phyloP scores from a whole-genome alignment of 1,139 yeast genomes.

The Suhomyces bribrorum region DNA sequence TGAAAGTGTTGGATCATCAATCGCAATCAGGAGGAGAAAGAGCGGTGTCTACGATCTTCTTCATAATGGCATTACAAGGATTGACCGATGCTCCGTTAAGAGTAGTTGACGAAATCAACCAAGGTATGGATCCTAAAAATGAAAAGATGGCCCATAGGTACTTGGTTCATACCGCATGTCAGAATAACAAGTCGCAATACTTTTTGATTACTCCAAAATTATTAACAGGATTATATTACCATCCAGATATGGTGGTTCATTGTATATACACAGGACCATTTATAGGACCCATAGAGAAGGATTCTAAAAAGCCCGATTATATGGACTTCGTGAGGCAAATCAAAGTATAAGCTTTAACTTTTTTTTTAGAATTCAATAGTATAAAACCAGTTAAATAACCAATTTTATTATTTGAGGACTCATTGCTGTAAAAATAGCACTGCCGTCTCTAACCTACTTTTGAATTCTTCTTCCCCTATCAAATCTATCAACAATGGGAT shows the following conservation, averaged over 20 bases:
- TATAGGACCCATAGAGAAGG: constrained; percentile 27
- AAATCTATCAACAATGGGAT: constrained; percentile 60
- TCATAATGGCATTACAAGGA: constrained; percentile 90
- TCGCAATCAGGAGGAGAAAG: constrained; percentile 98
- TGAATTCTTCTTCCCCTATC: constrained; percentile 51
- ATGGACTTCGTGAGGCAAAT: constrained; percentile 26
- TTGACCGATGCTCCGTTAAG: constrained; percentile 87
- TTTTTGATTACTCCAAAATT: constrained; percentile 92
- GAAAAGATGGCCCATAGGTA: constrained; percentile 86
- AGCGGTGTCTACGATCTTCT: constrained; percentile 91
- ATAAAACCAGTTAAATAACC: no score
- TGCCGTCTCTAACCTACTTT: constrained; percentile 31
- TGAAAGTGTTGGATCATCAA: constrained; percentile 74
- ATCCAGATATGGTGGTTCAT: constrained; percentile 80
- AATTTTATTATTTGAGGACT: not conserved
- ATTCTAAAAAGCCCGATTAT: constrained; percentile 25
- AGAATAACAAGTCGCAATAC: constrained; percentile 65
- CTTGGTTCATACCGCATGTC: constrained; percentile 84
- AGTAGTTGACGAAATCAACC: constrained; percentile 97
- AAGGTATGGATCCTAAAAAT: constrained; percentile 96
- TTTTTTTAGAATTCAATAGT: not conserved
- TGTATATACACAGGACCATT: constrained; percentile 76
- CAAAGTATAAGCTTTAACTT: not conserved
- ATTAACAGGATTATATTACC: constrained; percentile 75
- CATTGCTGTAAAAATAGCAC: no score